A percentile compares a stretch with the other conserved stretches of the same genome.
Evolutionary conservation across 768 basidiomycete species (phyloP).

Genomic region (Cystobasidium onofrii): DNA sequence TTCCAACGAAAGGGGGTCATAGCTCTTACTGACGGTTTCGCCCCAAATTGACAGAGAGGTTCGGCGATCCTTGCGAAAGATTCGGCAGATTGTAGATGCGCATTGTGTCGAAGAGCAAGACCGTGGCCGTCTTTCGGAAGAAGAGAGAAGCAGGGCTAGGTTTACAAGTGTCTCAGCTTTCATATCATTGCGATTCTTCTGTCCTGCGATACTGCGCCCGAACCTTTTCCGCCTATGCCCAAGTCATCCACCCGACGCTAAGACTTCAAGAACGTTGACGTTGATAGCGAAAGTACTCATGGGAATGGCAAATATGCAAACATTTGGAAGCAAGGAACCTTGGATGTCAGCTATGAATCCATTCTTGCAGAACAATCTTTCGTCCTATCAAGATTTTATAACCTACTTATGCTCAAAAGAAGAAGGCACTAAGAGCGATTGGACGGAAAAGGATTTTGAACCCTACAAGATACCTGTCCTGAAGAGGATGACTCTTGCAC

Average conservation of each 20-base stretch:
- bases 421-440: slow-evolving; percentile 28
- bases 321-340: slow-evolving; percentile 55
- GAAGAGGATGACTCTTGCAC: slow-evolving; percentile 29
- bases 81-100: slow-evolving; percentile 35
- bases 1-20: no score
- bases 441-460: slow-evolving; percentile 35
- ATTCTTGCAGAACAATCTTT: slow-evolving; percentile 59
- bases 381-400: slow-evolving; percentile 68
- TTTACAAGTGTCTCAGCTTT: slow-evolving; percentile 83
- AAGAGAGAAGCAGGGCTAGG: slow-evolving; percentile 48
- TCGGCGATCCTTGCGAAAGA: slow-evolving; percentile 39
- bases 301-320: slow-evolving; percentile 66
- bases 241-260: slow-evolving; percentile 46
- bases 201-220: slow-evolving; percentile 80
- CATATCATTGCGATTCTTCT: slow-evolving; percentile 79
- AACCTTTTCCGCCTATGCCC: slow-evolving; percentile 65
- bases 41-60: slow-evolving; percentile 35
- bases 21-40: no score
- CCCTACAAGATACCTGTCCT: slow-evolving; percentile 35
- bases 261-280: slow-evolving; percentile 63
- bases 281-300: slow-evolving; percentile 81
- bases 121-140: neutral
- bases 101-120: slow-evolving; percentile 33
- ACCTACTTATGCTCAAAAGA: slow-evolving; percentile 40
- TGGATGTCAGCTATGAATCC: slow-evolving; percentile 69